phyloP scores from a whole-genome alignment of 495 filamentous ascomycete genomes.

The Amniculicola lignicola region DNA sequence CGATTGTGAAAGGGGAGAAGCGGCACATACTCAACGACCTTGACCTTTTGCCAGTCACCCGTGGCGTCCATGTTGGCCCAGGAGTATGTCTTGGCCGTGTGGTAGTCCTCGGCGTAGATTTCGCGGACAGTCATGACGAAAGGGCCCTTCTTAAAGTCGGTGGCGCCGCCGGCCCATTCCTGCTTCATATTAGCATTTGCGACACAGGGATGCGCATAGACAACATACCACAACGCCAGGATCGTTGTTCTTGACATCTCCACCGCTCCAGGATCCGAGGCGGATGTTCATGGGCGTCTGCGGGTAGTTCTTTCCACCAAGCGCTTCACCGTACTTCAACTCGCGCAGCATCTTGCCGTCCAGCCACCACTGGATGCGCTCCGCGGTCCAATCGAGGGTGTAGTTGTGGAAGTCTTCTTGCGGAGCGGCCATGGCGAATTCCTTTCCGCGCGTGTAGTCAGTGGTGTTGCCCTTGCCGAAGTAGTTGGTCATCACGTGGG shows the following conservation, averaged over 20 bases:
- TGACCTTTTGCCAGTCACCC: conserved; percentile 64
- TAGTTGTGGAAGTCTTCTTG: conserved; percentile 34
- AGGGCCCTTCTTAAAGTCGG: conserved; percentile 27
- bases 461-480: conserved; percentile 34
- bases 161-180: conserved; percentile 34
- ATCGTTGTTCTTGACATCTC: conserved; percentile 25
- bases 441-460: conserved; percentile 13
- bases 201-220: background rate
- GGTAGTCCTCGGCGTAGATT: conserved; percentile 33
- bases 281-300: conserved; percentile 37
- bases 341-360: conserved; percentile 32
- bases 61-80: conserved; percentile 27
- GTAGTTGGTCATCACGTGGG: conserved; percentile 22
- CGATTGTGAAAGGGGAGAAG: conserved; percentile 10
- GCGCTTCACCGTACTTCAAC: conserved; percentile 24
- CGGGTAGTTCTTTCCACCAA: conserved; percentile 32
- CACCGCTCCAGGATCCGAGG: conserved; percentile 31
- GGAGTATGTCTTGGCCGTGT: conserved; percentile 31
- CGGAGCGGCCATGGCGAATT: background rate
- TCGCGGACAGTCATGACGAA: conserved; percentile 31
- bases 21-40: conserved; percentile 55
- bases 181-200: background rate
- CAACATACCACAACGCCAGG: conserved; percentile 20
- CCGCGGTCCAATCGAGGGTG: conserved; percentile 36
- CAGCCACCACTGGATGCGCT: conserved; percentile 32